Evolutionary conservation across 1,139 yeast species (phyloP).

Genomic region (Candida frijolesensis): DNA sequence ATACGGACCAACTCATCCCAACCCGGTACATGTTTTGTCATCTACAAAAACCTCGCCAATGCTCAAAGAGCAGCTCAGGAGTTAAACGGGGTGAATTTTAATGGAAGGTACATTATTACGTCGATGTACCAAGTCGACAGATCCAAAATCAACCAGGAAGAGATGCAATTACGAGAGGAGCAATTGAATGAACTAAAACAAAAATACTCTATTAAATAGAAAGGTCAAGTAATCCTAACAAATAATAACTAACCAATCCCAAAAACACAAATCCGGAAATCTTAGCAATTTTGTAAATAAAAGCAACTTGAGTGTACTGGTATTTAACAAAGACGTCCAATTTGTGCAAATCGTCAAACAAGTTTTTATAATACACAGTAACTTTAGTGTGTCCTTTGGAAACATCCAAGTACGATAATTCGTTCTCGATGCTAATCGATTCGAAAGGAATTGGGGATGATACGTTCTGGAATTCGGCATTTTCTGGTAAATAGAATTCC

Average conservation of each 20-base stretch:
- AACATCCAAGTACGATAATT: slow-evolving; percentile 75
- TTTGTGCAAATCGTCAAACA: slow-evolving; percentile 69
- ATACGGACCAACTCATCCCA: slow-evolving; percentile 41
- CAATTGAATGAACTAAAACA: slow-evolving; percentile 13
- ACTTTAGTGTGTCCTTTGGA: slow-evolving; percentile 78
- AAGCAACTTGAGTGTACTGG: slow-evolving; percentile 54
- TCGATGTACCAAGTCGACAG: slow-evolving; percentile 46
- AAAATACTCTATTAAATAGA: slow-evolving; percentile 22
- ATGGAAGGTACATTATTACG: slow-evolving; percentile 61
- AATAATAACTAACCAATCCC: slow-evolving; percentile 61
- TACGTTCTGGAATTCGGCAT: slow-evolving; percentile 65
- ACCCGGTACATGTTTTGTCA: slow-evolving; percentile 58
- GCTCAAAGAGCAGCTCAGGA: slow-evolving; percentile 56
- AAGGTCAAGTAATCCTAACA: slow-evolving; percentile 43
- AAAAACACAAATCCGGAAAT: slow-evolving; percentile 66
- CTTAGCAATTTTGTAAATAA: slow-evolving; percentile 65
- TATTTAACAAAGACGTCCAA: slow-evolving; percentile 65
- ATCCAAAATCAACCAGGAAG: slow-evolving; percentile 22
- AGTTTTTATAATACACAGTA: slow-evolving; percentile 59
- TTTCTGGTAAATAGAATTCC: slow-evolving; percentile 83
- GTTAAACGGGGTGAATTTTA: slow-evolving; percentile 61
- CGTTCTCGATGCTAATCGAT: slow-evolving; percentile 38
- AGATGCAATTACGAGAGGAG: slow-evolving; percentile 12
- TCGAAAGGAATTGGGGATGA: slow-evolving; percentile 56
- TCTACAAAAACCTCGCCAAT: slow-evolving; percentile 50